A percentile compares a stretch with the other conserved stretches of the same genome.
phyloP scores from a whole-genome alignment of 441 rosid genomes.

The Adansonia gregorii region DNA sequence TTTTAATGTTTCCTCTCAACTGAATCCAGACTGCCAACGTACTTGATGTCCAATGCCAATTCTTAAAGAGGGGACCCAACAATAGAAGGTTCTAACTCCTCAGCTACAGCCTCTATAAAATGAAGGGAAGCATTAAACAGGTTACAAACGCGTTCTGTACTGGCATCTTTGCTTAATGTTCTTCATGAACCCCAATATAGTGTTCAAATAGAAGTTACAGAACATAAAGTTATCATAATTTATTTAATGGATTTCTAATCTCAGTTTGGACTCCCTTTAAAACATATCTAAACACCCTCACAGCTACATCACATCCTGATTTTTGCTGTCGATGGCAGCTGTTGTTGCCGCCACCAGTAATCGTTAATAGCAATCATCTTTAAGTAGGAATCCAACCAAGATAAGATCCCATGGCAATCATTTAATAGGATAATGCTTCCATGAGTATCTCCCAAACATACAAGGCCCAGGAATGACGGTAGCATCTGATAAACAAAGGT shows the following conservation, averaged over 20 bases:
- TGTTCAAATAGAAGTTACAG: slow-evolving; percentile 34
- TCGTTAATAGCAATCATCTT: slow-evolving; percentile 36
- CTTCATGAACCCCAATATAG: slow-evolving; percentile 43
- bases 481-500: slow-evolving; percentile 26
- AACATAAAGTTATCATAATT: slow-evolving; percentile 40
- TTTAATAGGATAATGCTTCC: slow-evolving; percentile 45
- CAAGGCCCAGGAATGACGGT: slow-evolving; percentile 31
- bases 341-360: slow-evolving; percentile 31
- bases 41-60: slow-evolving; percentile 50
- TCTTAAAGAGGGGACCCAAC: slow-evolving; percentile 57
- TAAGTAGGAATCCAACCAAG: slow-evolving; percentile 44
- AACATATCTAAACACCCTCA: slow-evolving; percentile 54
- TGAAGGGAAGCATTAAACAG: slow-evolving; percentile 29
- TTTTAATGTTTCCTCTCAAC: slow-evolving; percentile 27
- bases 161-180: slow-evolving; percentile 35
- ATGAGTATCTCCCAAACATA: slow-evolving; percentile 23
- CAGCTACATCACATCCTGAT: slow-evolving; percentile 43
- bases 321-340: slow-evolving; percentile 33
- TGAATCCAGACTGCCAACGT: slow-evolving; percentile 35
- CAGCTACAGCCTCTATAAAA: slow-evolving; percentile 40
- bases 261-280: slow-evolving; percentile 48
- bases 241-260: slow-evolving; percentile 36
- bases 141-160: slow-evolving; percentile 28
- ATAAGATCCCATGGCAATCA: slow-evolving; percentile 54
- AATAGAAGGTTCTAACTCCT: slow-evolving; percentile 55